Evolutionary conservation across 2,329 filamentous ascomycete species (phyloP).

Genomic region (Dothideomycetes sp.): DNA sequence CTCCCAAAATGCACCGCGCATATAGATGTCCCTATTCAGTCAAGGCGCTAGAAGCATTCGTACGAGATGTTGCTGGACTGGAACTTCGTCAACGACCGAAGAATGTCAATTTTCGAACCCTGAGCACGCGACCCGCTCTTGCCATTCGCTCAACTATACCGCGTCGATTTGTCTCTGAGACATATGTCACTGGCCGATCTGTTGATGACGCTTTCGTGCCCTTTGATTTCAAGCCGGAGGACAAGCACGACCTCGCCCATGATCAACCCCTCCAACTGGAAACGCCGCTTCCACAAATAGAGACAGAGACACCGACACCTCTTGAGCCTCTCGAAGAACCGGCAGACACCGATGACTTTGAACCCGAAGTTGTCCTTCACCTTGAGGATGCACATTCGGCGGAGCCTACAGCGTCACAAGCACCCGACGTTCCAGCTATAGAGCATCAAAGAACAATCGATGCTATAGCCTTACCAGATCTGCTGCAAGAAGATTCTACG

Average conservation of each 20-base stretch:
- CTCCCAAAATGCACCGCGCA: slow-evolving; percentile 10
- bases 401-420: too few relatives aligned
- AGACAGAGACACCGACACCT: neutral
- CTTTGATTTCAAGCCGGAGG: slow-evolving; percentile 9
- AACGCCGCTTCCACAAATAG: neutral
- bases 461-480: slow-evolving; percentile 4
- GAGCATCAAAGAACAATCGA: neutral
- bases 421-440: too few relatives aligned
- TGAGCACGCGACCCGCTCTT: slow-evolving; percentile 11
- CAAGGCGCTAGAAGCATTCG: slow-evolving; percentile 18
- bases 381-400: neutral
- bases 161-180: neutral
- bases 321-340: neutral
- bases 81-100: slow-evolving; percentile 12
- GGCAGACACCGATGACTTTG: neutral
- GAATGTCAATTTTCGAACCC: slow-evolving; percentile 9
- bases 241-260: too few relatives aligned
- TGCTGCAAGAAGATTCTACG: neutral
- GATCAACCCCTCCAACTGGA: neutral
- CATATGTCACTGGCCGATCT: neutral
- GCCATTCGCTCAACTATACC: neutral
- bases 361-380: slow-evolving; percentile 7
- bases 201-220: slow-evolving; percentile 15
- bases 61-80: slow-evolving; percentile 20
- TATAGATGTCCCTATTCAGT: slow-evolving; percentile 18